A percentile compares a stretch with the other conserved stretches of the same genome.
phyloP scores from a whole-genome alignment of 1,284 basidiomycete species.

The Pyrrhoderma noxium region DNA sequence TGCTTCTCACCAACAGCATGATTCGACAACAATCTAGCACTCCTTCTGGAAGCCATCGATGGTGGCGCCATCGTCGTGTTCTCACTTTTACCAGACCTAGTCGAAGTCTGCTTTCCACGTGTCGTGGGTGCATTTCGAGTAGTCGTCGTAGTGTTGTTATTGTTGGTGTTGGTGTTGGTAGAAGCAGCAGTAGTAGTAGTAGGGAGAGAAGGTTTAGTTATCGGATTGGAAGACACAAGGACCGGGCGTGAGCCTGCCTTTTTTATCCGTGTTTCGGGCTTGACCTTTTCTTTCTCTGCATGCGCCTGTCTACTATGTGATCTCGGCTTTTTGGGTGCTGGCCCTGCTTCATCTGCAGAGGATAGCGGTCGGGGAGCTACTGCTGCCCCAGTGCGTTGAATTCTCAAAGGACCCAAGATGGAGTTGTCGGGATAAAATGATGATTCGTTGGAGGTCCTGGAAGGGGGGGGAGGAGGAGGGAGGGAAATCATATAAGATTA shows the following conservation, averaged over 20 bases:
- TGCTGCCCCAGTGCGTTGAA: constrained; percentile 35
- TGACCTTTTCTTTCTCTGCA: constrained; percentile 31
- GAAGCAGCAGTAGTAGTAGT: too few species aligned
- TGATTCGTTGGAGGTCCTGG: constrained; percentile 52
- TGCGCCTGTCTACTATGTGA: constrained; percentile 51
- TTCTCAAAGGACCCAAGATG: constrained; percentile 43
- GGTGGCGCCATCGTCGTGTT: constrained; percentile 43
- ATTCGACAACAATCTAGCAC: constrained; percentile 48
- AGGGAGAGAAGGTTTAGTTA: constrained; percentile 32
- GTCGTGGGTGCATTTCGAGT: constrained; percentile 29
- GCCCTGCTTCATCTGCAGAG: constrained; percentile 72
- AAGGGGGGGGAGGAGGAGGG: too few species aligned
- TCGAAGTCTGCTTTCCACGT: constrained; percentile 60
- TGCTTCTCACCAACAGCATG: constrained; percentile 47
- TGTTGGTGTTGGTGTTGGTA: too few species aligned
- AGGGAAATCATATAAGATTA: constrained; percentile 2
- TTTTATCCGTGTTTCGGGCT: constrained; percentile 64
- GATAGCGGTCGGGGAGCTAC: constrained; percentile 59
- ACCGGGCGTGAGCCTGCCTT: constrained; percentile 79
- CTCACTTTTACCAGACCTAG: constrained; percentile 36
- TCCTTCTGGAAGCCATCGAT: constrained; percentile 45
- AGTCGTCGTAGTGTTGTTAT: too few species aligned
- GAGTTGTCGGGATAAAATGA: constrained; percentile 58
- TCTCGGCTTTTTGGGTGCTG: constrained; percentile 65
- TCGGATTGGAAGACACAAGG: constrained; percentile 71